A percentile compares a stretch with the other conserved stretches of the same genome.
phyloP scores from a whole-genome alignment of 805 yeast species.

The Hanseniaspora vineae region DNA sequence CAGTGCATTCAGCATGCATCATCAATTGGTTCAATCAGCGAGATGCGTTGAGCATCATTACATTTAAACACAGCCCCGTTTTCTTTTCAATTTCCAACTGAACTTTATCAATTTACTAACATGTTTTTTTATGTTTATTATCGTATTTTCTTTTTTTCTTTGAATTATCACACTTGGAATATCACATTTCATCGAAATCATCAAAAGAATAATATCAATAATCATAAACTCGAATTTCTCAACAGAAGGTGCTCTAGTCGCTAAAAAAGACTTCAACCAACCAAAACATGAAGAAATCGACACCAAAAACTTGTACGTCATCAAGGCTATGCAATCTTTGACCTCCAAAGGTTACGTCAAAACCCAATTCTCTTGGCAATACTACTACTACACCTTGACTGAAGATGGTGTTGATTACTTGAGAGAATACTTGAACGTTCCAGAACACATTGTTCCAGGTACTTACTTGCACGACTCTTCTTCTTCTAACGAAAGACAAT shows the following conservation, averaged over 20 bases:
- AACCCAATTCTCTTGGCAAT: slow-evolving; percentile 99
- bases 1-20: no score
- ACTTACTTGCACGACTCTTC: slow-evolving; percentile 94
- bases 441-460: slow-evolving; percentile 96
- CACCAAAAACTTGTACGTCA: slow-evolving; percentile 93
- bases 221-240: slow-evolving; percentile 1
- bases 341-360: slow-evolving; percentile 98
- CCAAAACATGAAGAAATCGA: slow-evolving; percentile 96
- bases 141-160: no score
- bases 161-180: no score
- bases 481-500: slow-evolving; percentile 59
- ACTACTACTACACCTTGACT: slow-evolving; percentile 99
- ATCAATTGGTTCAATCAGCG: no score
- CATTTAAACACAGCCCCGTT: no score
- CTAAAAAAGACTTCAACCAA: slow-evolving; percentile 97
- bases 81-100: no score
- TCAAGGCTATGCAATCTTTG: slow-evolving; percentile 98
- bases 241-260: slow-evolving; percentile 98
- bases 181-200: no score
- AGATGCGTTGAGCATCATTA: no score
- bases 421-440: slow-evolving; percentile 96
- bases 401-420: slow-evolving; percentile 98
- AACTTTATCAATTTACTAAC: no score
- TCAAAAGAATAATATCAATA: no score
- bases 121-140: no score